A percentile compares a stretch with the other conserved stretches of the same genome.
These are phyloP conservation scores for Ascodesmis nigricans DNA, from an alignment of 495 filamentous ascomycete species.

Conservation along the genomic window DNA sequence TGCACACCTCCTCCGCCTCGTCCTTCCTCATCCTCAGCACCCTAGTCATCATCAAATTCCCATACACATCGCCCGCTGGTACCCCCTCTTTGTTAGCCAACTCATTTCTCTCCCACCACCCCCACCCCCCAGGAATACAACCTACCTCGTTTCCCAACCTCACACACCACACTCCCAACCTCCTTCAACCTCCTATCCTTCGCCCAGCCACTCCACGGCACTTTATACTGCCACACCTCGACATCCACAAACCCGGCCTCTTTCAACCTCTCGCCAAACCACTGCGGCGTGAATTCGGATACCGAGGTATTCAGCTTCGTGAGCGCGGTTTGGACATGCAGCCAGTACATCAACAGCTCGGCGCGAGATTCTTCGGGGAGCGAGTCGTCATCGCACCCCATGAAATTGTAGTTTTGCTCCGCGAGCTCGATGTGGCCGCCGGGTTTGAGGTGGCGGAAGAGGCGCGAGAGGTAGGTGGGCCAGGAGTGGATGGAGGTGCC, in stretches of 20 bases:
- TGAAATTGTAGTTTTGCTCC: conserved; percentile 26
- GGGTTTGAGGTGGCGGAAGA: conserved; percentile 22
- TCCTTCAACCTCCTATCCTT: conserved; percentile 31
- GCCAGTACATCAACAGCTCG: conserved; percentile 4
- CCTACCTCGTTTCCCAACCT: too few relatives aligned
- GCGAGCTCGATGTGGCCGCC: conserved; percentile 32
- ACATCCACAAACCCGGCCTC: conserved; percentile 39
- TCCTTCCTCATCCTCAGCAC: too few relatives aligned
- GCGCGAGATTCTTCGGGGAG: conserved; percentile 19
- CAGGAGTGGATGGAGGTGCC: too few relatives aligned
- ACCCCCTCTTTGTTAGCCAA: too few relatives aligned
- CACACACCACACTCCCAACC: conserved; percentile 23
- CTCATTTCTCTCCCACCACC: too few relatives aligned
- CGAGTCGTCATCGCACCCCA: conserved; percentile 28
- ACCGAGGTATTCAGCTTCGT: background rate
- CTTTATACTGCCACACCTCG: conserved; percentile 29
- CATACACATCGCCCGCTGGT: too few relatives aligned
- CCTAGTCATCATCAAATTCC: too few relatives aligned
- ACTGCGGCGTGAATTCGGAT: background rate
- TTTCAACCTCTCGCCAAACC: background rate
- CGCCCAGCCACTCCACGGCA: conserved; percentile 38
- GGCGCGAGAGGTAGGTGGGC: background rate
- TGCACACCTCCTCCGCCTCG: too few relatives aligned
- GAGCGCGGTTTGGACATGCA: background rate
- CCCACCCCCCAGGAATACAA: too few relatives aligned